Evolutionary conservation across 148 eudicot genomes (phyloP), one percentile per base, ranked within the genome.

Genomic region (Spergularia marina): DNA sequence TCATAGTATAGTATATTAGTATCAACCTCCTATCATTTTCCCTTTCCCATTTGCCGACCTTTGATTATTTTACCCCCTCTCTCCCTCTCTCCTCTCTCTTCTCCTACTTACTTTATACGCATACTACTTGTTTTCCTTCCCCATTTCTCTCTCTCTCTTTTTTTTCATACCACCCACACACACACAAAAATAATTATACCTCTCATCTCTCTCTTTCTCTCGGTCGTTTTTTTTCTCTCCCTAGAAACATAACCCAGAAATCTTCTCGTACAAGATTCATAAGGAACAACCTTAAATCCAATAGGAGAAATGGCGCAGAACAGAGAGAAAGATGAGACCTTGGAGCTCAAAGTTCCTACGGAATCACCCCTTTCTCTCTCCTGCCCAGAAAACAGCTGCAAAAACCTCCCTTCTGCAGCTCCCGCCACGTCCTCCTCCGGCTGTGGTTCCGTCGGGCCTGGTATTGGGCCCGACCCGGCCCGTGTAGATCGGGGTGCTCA

Each of bases 261-360:
- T 6, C 49, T 44, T 9, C 36, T 30, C 49, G 4, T 2, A 44
- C 1, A 44, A 44, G 49, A 9, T 44, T 44, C 49, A 30, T 30
- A 30, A 2, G 36, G 36, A 3, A 30, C 36, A 30, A 23, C 25
- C 25, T 23, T 23, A 23, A 23, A 23, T 23, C 25, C 25, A 23
- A 23, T 23, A 44, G 49, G 49, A 44, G 49, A 6, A 53, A 87
- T 87, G 93, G 85, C 96, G 41, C 93, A 89, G 64, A 84, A 89
- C 65, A 83, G 91, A 83, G 96, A 91, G 70, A 86, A 84, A 64
- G 91, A 87, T 53, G 91, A 89, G 74, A 86, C 88, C 17, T 6
- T 84, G 7, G 96, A 91, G 82, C 91, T 89, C 70, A 79, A 89
- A 70, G 88, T 89, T 25, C 87, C 89, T n/a, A 59, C 88, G 3